These are phyloP conservation scores for Ophiostoma ulmi DNA, from an alignment of 2,329 filamentous ascomycete species.

Conservation along the genomic window DNA sequence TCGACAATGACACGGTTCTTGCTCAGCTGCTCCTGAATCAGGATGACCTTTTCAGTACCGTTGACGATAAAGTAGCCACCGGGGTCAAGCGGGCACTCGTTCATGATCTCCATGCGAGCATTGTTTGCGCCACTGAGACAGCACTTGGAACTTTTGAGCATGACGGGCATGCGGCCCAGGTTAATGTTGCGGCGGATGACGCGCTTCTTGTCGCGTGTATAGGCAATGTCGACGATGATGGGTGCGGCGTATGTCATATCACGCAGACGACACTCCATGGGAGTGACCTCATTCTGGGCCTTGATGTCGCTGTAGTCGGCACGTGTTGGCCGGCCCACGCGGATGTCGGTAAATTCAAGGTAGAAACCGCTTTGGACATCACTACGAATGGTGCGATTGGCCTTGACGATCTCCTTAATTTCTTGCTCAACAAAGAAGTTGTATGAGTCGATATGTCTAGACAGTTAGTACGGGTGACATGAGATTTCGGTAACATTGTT, in stretches of 20 bases:
- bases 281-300: conserved; percentile 71
- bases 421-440: conserved; percentile 97
- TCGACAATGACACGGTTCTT: conserved; percentile 99
- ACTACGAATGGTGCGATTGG: conserved; percentile 81
- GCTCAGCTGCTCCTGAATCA: conserved; percentile 97
- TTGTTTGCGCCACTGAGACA: conserved; percentile 79
- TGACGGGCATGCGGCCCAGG: conserved; percentile 89
- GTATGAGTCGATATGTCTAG: conserved; percentile 90
- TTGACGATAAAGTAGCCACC: conserved; percentile 98
- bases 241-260: conserved; percentile 98
- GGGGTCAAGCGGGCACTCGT: conserved; percentile 92
- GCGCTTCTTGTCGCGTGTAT: conserved; percentile 72
- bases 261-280: conserved; percentile 91
- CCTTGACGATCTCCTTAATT: conserved; percentile 91
- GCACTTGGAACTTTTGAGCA: conserved; percentile 94
- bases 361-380: conserved; percentile 91
- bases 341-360: conserved; percentile 88
- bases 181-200: conserved; percentile 70
- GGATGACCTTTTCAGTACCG: conserved; percentile 96
- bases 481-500: not conserved
- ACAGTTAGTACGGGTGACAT: conserved; percentile 12
- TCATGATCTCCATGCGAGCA: conserved; percentile 81
- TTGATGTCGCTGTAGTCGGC: conserved; percentile 68
- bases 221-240: conserved; percentile 87
- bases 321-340: conserved; percentile 75